Percentiles rank a stretch among this genome's conserved stretches.
phyloP scores from a whole-genome alignment of 768 basidiomycete species.

The Suillus weaverae region DNA sequence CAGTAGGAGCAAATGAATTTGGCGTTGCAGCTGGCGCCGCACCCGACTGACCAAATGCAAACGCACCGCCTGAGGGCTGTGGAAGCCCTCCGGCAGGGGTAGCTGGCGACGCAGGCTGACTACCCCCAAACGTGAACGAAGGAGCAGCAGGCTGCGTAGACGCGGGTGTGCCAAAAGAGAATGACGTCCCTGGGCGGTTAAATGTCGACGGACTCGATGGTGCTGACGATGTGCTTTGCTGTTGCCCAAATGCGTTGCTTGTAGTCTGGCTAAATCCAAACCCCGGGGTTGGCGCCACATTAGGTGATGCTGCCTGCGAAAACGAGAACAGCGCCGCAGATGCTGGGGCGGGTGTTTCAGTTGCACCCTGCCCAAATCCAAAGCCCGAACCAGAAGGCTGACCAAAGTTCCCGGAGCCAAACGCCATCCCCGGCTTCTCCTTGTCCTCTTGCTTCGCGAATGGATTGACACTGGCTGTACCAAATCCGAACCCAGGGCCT shows the following conservation, averaged over 20 bases:
- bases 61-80: conserved; percentile 35
- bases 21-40: conserved; percentile 40
- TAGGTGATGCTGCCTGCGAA: conserved; percentile 36
- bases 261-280: conserved; percentile 47
- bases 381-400: conserved; percentile 43
- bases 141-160: conserved; percentile 34
- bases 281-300: conserved; percentile 37
- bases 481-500: conserved; percentile 36
- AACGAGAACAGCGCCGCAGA: conserved; percentile 52
- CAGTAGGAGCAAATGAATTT: conserved; percentile 45
- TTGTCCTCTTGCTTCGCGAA: conserved; percentile 50
- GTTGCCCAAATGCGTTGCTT: conserved; percentile 44
- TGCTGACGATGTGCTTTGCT: conserved; percentile 40
- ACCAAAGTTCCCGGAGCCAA: conserved; percentile 45
- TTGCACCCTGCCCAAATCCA: conserved; percentile 45
- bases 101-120: conserved; percentile 62
- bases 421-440: conserved; percentile 41
- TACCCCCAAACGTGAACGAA: conserved; percentile 52
- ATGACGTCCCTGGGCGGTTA: conserved; percentile 43
- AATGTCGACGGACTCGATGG: conserved; percentile 63
- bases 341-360: conserved; percentile 39
- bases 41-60: conserved; percentile 41
- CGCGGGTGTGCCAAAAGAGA: conserved; percentile 46
- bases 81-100: conserved; percentile 31
- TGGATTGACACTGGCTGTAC: conserved; percentile 37